A percentile compares a stretch with the other conserved stretches of the same genome.
These are phyloP conservation scores for Cyberlindnera saturnus DNA, from an alignment of 805 yeast genomes.

Conservation along the genomic window DNA sequence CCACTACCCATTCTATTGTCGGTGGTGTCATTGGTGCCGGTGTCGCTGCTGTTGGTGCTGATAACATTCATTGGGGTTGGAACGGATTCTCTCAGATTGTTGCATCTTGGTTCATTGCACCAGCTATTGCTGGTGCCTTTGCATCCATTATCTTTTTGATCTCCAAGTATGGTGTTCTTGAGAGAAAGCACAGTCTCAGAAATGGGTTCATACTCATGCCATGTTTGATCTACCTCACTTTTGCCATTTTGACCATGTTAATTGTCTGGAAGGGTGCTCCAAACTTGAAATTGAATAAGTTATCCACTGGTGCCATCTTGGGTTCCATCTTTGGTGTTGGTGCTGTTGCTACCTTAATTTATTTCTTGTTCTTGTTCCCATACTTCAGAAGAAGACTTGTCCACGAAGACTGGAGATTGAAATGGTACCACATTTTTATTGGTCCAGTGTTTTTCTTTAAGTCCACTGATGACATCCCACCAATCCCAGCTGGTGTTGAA, in stretches of 20 bases:
- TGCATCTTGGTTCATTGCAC: slow-evolving; percentile 81
- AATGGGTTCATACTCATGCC: slow-evolving; percentile 57
- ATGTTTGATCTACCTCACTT: slow-evolving; percentile 51
- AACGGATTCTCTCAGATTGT: slow-evolving; percentile 61
- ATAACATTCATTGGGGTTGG: slow-evolving; percentile 71
- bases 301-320: slow-evolving; percentile 45
- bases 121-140: slow-evolving; percentile 58
- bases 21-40: slow-evolving; percentile 74
- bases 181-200: slow-evolving; percentile 47
- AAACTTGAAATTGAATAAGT: slow-evolving; percentile 46
- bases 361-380: slow-evolving; percentile 52
- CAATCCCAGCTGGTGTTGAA: slow-evolving; percentile 53
- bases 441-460: slow-evolving; percentile 56
- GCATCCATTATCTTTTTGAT: slow-evolving; percentile 53
- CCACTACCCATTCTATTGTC: slow-evolving; percentile 74
- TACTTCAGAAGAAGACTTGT: slow-evolving; percentile 55
- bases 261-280: slow-evolving; percentile 82
- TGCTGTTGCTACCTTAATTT: slow-evolving; percentile 46
- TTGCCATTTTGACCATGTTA: slow-evolving; percentile 63
- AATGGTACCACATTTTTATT: slow-evolving; percentile 44
- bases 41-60: slow-evolving; percentile 63
- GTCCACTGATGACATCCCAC: slow-evolving; percentile 54
- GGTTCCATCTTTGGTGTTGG: slow-evolving; percentile 65
- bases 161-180: slow-evolving; percentile 57
- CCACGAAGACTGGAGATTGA: slow-evolving; percentile 60